A percentile compares a stretch with the other conserved stretches of the same genome.
These are phyloP conservation scores for Fusarium tjaetaba DNA, from an alignment of 2,329 filamentous ascomycete genomes.

Conservation along the genomic window DNA sequence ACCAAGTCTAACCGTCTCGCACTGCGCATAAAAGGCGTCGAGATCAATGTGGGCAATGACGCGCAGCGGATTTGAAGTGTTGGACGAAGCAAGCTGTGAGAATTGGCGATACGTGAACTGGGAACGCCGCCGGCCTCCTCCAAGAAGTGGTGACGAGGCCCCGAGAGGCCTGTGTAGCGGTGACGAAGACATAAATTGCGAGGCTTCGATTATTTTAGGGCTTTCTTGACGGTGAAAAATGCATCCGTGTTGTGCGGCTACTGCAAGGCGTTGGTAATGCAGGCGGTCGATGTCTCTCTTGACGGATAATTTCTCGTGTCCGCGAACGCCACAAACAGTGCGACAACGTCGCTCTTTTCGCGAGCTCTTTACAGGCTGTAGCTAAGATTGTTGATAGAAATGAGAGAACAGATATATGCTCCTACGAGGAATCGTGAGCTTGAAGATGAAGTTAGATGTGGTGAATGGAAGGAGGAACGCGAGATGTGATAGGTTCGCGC, in stretches of 20 bases:
- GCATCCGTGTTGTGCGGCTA: constrained; percentile 9
- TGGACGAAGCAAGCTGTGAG: constrained; percentile 76
- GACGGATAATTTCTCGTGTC: constrained; percentile 2
- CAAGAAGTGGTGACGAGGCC: constrained; percentile 43
- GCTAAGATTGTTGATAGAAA: too few relatives aligned
- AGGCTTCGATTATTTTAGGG: neutral
- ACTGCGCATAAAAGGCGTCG: constrained; percentile 98
- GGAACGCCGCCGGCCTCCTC: constrained; percentile 59
- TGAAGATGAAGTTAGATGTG: constrained; percentile 7
- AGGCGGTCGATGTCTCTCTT: constrained; percentile 3
- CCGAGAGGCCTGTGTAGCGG: constrained; percentile 22
- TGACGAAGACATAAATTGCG: constrained; percentile 37
- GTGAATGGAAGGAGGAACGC: constrained; percentile 1
- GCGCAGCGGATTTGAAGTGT: constrained; percentile 79
- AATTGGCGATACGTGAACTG: constrained; percentile 88
- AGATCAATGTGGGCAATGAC: constrained; percentile 93
- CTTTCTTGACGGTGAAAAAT: neutral
- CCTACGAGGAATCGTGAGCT: neutral
- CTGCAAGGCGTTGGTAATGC: constrained; percentile 4
- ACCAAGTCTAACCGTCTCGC: constrained; percentile 88
- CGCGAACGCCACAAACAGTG: neutral
- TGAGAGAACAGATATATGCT: neutral
- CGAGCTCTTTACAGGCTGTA: neutral
- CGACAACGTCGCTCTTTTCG: neutral
- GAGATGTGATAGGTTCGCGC: constrained; percentile 6